Base-by-base conservation (phyloP, 2,329 filamentous ascomycete species). In the Fusarium beomiforme region DNA sequence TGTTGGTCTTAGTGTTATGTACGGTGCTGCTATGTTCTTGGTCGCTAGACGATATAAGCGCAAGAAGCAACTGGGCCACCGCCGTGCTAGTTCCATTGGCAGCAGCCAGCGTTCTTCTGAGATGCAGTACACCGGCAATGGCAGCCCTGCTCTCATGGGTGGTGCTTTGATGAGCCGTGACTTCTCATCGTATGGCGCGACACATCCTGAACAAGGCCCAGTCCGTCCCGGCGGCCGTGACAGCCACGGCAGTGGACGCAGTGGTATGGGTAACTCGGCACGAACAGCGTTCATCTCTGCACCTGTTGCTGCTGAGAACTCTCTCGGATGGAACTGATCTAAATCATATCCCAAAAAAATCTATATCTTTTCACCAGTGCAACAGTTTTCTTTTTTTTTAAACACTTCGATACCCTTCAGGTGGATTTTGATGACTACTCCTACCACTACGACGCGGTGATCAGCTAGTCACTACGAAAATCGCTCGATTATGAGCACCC, bases 21-120 rank as follows among this genome's bases (percentile, higher is more conserved):
- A 97, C 75, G 95, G 94, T 78, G 93, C 92, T 16, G 94, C 93
- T 80, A 97, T 98, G 95, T 95, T 97, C 84, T 91, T 96, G 77
- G 90, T 97, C 73, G 95, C 95, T 53, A 91, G 94, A 68, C 89
- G 95, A 66, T 97, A 97, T 87, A 93, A 95, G 86, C 91, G 92
- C 84, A 94, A 92, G 87, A 92, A 90, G 82, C 89, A 90, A 82
- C 89, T 92, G 79, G 85, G 89, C 54, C 93, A 97, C 83, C 88
- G 90, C 77, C 92, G 94, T 65, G 86, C 91, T 56, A 93, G 90
- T 86, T 97, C 93, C 47, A 83, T 95, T 68, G 87, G 86, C 51
- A 86, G 85, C 71, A 83, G 78, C 74, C 76, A 80, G 39, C 73
- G 66, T 41, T 81, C 83, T 3, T 85, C 86, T 4, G 85, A 88